phyloP scores from a whole-genome alignment of 768 basidiomycete species.

The Russula abietina region DNA sequence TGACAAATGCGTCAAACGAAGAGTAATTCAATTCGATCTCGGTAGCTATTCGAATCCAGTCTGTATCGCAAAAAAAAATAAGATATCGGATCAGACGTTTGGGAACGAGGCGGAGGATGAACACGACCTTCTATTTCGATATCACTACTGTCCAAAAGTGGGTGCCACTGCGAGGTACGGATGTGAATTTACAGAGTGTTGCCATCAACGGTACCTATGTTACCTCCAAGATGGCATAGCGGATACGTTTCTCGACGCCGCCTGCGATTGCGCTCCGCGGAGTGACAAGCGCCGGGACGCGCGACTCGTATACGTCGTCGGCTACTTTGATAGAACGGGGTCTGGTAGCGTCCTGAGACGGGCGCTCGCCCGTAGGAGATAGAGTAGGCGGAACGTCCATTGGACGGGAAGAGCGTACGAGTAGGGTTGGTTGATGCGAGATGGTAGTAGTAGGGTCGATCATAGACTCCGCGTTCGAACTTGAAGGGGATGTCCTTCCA shows the following conservation, averaged over 20 bases:
- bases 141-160: conserved; percentile 83
- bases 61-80: conserved; percentile 35
- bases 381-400: conserved; percentile 45
- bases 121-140: conserved; percentile 68
- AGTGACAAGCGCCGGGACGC: conserved; percentile 71
- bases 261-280: conserved; percentile 62
- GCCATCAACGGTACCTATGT: not conserved
- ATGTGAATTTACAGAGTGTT: conserved; percentile 12
- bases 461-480: conserved; percentile 15
- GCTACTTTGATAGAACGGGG: conserved; percentile 43
- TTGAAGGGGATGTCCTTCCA: conserved; percentile 40
- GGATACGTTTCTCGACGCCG: conserved; percentile 62
- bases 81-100: conserved; percentile 9
- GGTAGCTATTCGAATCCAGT: conserved; percentile 85
- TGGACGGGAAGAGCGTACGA: conserved; percentile 65
- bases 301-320: conserved; percentile 64
- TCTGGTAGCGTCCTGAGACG: conserved; percentile 24
- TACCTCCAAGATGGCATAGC: conserved; percentile 83
- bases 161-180: conserved; percentile 60
- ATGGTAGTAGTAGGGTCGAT: conserved; percentile 15
- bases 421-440: conserved; percentile 35
- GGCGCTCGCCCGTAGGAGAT: conserved; percentile 27
- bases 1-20: conserved; percentile 81
- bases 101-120: not conserved
- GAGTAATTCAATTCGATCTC: conserved; percentile 92